Evolutionary conservation across 2,329 filamentous ascomycete species (phyloP), one percentile per base, ranked within the genome.

Genomic region (Ceratocystis cacaofunesta): DNA sequence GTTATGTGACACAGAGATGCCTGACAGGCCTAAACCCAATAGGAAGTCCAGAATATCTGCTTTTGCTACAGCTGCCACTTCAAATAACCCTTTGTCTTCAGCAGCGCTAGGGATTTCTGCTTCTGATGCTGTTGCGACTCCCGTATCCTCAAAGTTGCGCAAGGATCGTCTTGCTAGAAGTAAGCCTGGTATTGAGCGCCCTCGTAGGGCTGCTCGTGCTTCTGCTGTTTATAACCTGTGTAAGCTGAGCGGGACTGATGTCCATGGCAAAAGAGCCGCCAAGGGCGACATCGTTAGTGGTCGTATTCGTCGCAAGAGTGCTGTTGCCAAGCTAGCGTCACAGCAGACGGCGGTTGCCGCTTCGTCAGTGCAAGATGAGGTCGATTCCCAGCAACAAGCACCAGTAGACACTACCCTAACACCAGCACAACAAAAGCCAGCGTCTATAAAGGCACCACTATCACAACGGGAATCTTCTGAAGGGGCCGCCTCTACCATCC

Each of bases 141-240:
- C 66, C 48, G 69, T 70, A 64, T 70, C 32, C 44, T 68, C 60
- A 69, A 72, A 63, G 65, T 68, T 32, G n/a, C 62, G 25, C 44
- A 66, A 48, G 22, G 52, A 55, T 44, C 64, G 36, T 15, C 12
- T 41, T 6, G 52, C 55, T 7, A 46, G 25, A 25, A 41, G 36
- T 1, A 30, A 28, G 5, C 36, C 57, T 30, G 61, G 30, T 17
- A 62, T 60, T n/a, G 44, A 66, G 19, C 63, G 63, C 69, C 73
- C 55, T 71, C 74, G 48, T 19, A 44, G 66, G 41, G 52, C 66
- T 30, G 58, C 67, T 43, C 66, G 68, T 52, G 64, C 57, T 15
- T 63, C 61, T n/a, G 36, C 68, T 10, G 66, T 64, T 17, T 90
- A 90, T 75, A 90, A 90, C 70, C 75, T 87, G 17, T 78, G 83